phyloP scores from a whole-genome alignment of 208 protist species.

The Acanthamoeba castellanii region DNA sequence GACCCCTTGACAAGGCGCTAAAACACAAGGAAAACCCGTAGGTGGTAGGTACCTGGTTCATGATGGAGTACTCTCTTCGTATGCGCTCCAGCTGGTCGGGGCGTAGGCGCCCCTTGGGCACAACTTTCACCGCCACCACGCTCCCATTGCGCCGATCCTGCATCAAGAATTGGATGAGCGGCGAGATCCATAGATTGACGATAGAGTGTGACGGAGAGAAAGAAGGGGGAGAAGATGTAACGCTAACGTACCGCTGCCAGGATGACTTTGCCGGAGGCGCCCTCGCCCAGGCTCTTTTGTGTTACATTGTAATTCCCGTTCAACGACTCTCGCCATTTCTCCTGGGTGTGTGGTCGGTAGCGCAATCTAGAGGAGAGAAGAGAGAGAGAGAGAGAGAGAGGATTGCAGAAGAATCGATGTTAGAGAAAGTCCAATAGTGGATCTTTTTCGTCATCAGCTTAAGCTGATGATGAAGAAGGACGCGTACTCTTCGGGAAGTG shows the following conservation, averaged over 20 bases:
- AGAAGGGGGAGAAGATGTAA: not conserved
- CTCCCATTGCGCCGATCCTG: not conserved
- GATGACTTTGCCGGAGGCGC: conserved; percentile 45
- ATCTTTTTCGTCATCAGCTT: not conserved
- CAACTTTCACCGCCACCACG: not conserved
- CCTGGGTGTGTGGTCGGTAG: not conserved
- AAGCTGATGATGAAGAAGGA: not conserved
- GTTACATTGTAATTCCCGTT: conserved; percentile 49
- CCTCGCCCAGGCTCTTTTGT: conserved; percentile 47
- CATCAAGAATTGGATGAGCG: not conserved
- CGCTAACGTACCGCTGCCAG: not conserved
- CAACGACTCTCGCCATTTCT: conserved; percentile 6
- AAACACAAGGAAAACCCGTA: not conserved
- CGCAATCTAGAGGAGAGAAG: not conserved
- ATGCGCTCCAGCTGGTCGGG: conserved; percentile 22
- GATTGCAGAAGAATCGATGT: too few species aligned
- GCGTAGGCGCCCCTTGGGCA: conserved; percentile 11
- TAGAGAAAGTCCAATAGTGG: not conserved
- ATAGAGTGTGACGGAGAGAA: not conserved
- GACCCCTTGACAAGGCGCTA: not conserved
- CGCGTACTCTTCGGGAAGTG: not conserved
- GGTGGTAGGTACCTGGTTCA: conserved; percentile 31
- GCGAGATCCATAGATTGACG: not conserved
- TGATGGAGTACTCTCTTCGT: conserved; percentile 51
- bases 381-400: too few species aligned